These are phyloP conservation scores for Syzygium aqueum DNA, from an alignment of 345 rosid species.

Conservation along the genomic window DNA sequence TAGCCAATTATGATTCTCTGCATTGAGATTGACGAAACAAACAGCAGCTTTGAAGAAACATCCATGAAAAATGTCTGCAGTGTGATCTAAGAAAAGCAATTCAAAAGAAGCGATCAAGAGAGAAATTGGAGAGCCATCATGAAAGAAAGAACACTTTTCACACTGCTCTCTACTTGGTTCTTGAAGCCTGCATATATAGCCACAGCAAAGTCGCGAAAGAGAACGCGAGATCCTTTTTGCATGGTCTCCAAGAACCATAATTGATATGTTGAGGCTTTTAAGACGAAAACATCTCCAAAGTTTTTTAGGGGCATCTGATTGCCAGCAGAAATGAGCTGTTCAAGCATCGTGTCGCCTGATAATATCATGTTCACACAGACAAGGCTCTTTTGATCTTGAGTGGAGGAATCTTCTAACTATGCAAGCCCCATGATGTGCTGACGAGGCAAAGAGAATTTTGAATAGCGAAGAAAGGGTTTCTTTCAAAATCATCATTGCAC, in stretches of 20 bases:
- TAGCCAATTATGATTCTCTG: not conserved
- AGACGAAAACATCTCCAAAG: slow-evolving; percentile 12
- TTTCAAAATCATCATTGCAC: slow-evolving; percentile 6
- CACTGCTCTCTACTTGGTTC: not conserved
- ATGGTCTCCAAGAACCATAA: slow-evolving; percentile 66
- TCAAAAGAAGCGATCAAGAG: not conserved
- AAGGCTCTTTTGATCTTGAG: not conserved
- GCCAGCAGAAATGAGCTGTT: slow-evolving; percentile 3
- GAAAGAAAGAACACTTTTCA: not conserved
- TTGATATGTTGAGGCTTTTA: slow-evolving; percentile 45
- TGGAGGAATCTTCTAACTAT: slow-evolving; percentile 4
- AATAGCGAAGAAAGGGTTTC: not conserved
- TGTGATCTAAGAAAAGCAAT: not conserved
- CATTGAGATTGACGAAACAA: not conserved
- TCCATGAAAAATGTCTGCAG: not conserved
- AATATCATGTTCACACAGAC: not conserved
- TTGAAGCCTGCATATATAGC: not conserved
- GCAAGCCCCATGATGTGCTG: not conserved
- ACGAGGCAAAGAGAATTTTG: not conserved
- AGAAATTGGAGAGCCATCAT: not conserved
- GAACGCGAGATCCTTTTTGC: slow-evolving; percentile 19
- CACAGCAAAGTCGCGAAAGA: slow-evolving; percentile 6
- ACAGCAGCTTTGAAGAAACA: not conserved
- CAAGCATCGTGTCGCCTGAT: not conserved
- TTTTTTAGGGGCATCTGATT: not conserved